Conservation (phyloP, 352 stramenopile species). For the Globisporangium polare region DNA sequence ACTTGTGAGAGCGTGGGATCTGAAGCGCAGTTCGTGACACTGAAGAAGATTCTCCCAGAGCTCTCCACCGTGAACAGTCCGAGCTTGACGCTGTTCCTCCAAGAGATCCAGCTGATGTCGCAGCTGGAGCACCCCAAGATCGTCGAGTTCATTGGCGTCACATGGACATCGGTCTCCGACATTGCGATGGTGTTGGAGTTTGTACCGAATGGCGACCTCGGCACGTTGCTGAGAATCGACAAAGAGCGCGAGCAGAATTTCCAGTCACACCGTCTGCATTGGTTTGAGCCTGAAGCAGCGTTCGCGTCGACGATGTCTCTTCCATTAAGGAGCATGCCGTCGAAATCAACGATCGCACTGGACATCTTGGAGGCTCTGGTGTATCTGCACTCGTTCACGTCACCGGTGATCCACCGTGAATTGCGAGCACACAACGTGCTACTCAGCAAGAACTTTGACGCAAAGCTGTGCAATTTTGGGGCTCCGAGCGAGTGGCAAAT, state of each 20-base stretch:
- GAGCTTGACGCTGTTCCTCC: constrained; percentile 38
- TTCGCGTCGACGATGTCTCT: constrained; percentile 26
- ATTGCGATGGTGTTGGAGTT: constrained; percentile 81
- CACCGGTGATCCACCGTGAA: constrained; percentile 76
- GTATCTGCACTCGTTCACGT: constrained; percentile 82
- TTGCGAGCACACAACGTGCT: constrained; percentile 79
- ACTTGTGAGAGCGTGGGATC: background rate
- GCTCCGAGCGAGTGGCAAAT: constrained; percentile 71
- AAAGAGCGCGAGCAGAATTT: constrained; percentile 11
- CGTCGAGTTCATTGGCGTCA: constrained; percentile 81
- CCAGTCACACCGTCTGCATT: constrained; percentile 8
- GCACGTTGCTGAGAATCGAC: constrained; percentile 49
- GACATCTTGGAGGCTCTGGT: constrained; percentile 78
- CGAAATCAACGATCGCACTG: constrained; percentile 54
- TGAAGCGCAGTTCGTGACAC: constrained; percentile 13
- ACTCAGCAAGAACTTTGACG: constrained; percentile 51
- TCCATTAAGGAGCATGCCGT: constrained; percentile 14
- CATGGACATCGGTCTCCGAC: constrained; percentile 78
- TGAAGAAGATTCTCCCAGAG: constrained; percentile 84
- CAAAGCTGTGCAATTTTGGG: constrained; percentile 82
- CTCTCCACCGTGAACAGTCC: constrained; percentile 30
- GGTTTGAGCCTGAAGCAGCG: constrained; percentile 2
- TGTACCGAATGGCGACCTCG: constrained; percentile 71
- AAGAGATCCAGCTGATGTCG: constrained; percentile 81
- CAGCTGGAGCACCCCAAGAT: constrained; percentile 76